These are phyloP conservation scores for Ogataea populi-albae DNA, from an alignment of 805 yeast genomes.

Conservation along the genomic window DNA sequence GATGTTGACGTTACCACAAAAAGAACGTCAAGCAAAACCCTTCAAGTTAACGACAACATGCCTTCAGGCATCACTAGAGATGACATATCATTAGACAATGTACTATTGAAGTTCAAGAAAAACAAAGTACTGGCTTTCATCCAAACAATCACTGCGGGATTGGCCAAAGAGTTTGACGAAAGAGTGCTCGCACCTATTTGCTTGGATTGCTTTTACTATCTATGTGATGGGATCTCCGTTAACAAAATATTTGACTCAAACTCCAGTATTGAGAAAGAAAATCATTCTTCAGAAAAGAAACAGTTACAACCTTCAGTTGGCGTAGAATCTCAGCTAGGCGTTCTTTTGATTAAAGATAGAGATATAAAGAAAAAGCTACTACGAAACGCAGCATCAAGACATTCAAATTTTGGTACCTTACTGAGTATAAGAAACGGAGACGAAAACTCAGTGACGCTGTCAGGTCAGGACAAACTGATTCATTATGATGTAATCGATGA, in stretches of 20 bases:
- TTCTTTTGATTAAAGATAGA: constrained; percentile 59
- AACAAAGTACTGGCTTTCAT: constrained; percentile 74
- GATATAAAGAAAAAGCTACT: constrained; percentile 38
- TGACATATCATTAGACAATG: constrained; percentile 64
- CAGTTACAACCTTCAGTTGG: constrained; percentile 1
- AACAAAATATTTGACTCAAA: constrained; percentile 27
- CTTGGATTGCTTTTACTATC: constrained; percentile 65
- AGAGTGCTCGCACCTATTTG: constrained; percentile 58
- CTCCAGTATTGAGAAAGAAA: neutral
- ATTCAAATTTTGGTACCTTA: constrained; percentile 87
- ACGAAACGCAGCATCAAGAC: constrained; percentile 45
- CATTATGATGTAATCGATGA: constrained; percentile 52
- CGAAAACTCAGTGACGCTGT: constrained; percentile 56
- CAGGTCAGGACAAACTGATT: constrained; percentile 58
- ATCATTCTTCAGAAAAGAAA: neutral
- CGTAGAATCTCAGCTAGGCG: constrained; percentile 37
- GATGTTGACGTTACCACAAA: constrained; percentile 47
- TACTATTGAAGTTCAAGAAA: constrained; percentile 55
- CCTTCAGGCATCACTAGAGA: constrained; percentile 59
- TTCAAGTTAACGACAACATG: constrained; percentile 36
- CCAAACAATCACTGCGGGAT: constrained; percentile 63
- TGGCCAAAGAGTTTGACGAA: constrained; percentile 62
- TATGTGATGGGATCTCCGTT: constrained; percentile 56
- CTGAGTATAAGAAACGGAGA: constrained; percentile 66
- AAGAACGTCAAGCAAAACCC: constrained; percentile 31